Base-by-base conservation (phyloP, 768 basidiomycete genomes). In the Myochromella boudieri region DNA sequence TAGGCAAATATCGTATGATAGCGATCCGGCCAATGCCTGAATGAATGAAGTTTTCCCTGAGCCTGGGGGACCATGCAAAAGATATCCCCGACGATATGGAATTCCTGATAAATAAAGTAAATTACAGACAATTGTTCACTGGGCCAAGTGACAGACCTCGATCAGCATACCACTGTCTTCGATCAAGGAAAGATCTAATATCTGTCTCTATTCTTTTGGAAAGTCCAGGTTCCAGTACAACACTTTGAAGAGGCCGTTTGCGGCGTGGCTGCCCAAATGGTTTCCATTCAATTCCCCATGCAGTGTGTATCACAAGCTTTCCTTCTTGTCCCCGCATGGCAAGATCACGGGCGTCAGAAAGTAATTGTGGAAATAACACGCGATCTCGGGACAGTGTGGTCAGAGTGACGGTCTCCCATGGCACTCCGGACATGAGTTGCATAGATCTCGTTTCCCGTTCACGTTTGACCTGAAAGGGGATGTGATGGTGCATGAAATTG, bases 11-110 rank as follows among this genome's bases (percentile, higher is more conserved):
- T 98, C 95, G 71, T 97, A 98, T 25, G 84, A 84, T 25, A 98
- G 69, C 9, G 85, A 81, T 6, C 95, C 97, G 8, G 97, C 97
- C 24, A 98, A 76, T 10, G 97, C 94, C 68, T 98, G 95, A 56
- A 98, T 98, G 70, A 91, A 99, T 5, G 97, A 99, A 1, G 95
- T 95, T 63, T 99, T 99, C 39, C 97, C 97, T 0, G 94, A 97
- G 12, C 97, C 97, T 6, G 97, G 97, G 17, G 97, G 97, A 9
- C 97, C 97, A 59, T 98, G 82, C 12, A 99, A 70, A 8, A 99
- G 79, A 65, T 97, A 97, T 29, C 97, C 97, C 51, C 97, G 80
- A 18, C 97, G 84, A 62, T 98, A 99, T 0, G 97, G 97, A 49
- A 99, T 97, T 14, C 95, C 95, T 97, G 49, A 26, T 50, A 26